These are phyloP conservation scores for Hypomyces perniciosus DNA, from an alignment of 2,329 filamentous ascomycete genomes.

Conservation along the genomic window DNA sequence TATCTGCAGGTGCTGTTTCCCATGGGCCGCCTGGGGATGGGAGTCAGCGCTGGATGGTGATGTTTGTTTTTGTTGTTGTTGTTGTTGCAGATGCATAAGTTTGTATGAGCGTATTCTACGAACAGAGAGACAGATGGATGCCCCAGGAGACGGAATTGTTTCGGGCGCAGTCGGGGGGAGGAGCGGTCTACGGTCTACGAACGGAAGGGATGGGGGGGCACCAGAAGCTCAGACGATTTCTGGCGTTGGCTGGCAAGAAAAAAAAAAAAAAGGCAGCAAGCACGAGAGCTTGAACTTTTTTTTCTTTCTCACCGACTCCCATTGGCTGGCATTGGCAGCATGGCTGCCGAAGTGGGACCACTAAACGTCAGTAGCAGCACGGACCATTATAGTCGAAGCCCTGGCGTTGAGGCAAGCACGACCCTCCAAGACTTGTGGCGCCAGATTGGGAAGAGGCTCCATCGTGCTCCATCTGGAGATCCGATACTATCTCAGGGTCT, in stretches of 20 bases:
- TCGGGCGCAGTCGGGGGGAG: constrained; percentile 18
- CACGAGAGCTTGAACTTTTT: constrained; percentile 35
- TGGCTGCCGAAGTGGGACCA: constrained; percentile 30
- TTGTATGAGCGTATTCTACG: constrained; percentile 5
- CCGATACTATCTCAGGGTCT: not conserved
- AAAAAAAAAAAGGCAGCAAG: constrained; percentile 19
- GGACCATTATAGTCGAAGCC: constrained; percentile 11
- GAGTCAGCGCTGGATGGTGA: not conserved
- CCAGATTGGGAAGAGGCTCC: constrained; percentile 8
- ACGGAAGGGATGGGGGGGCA: constrained; percentile 10
- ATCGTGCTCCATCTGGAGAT: too few species aligned
- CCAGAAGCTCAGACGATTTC: constrained; percentile 20
- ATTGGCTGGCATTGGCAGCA: constrained; percentile 30
- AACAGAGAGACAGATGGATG: not conserved
- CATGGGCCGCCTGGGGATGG: constrained; percentile 3
- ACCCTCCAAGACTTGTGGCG: constrained; percentile 1
- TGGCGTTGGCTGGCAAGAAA: constrained; percentile 20
- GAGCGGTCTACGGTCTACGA: constrained; percentile 23
- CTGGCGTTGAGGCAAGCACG: constrained; percentile 8
- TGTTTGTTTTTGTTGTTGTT: constrained; percentile 7
- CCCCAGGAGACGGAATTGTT: constrained; percentile 16
- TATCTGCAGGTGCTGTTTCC: constrained; percentile 9
- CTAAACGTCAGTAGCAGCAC: constrained; percentile 26
- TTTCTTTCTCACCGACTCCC: constrained; percentile 24
- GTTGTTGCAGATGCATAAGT: not conserved